Conservation (phyloP, 768 basidiomycete species). For the Mycena metata region DNA sequence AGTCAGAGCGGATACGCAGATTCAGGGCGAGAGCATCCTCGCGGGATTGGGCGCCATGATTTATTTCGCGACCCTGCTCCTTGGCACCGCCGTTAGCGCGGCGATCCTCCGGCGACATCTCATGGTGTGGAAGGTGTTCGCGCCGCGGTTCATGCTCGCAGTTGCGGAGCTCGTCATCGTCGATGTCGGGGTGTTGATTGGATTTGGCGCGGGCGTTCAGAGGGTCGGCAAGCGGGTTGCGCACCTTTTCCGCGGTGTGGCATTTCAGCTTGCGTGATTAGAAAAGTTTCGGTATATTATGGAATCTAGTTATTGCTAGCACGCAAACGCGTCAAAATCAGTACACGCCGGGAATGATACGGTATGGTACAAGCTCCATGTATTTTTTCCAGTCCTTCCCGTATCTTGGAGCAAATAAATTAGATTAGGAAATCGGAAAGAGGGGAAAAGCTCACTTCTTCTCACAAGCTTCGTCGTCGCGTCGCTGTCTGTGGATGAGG, state of each 20-base stretch:
- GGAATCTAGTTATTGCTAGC: too few species aligned
- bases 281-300: too few species aligned
- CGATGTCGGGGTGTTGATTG: slow-evolving; percentile 77
- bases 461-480: slow-evolving; percentile 93
- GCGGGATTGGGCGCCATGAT: slow-evolving; percentile 75
- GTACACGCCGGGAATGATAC: slow-evolving; percentile 80
- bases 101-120: slow-evolving; percentile 86
- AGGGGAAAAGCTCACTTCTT: slow-evolving; percentile 73
- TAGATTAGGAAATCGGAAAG: slow-evolving; percentile 5
- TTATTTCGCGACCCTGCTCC: slow-evolving; percentile 74
- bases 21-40: slow-evolving; percentile 59
- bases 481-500: slow-evolving; percentile 88
- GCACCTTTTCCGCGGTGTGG: slow-evolving; percentile 41
- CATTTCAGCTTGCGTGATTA: slow-evolving; percentile 5
- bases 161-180: slow-evolving; percentile 75
- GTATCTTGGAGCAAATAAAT: slow-evolving; percentile 67
- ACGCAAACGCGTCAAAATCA: slow-evolving; percentile 44
- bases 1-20: slow-evolving; percentile 46
- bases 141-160: slow-evolving; percentile 91
- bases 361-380: slow-evolving; percentile 77
- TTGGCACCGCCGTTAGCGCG: slow-evolving; percentile 80
- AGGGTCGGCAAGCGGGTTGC: slow-evolving; percentile 52
- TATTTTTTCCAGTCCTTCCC: slow-evolving; percentile 90
- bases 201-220: slow-evolving; percentile 69
- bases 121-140: slow-evolving; percentile 99